Evolutionary conservation across 495 filamentous ascomycete species (phyloP), one percentile per base, ranked within the genome.

Genomic region (Aspergillus funiculosus): DNA sequence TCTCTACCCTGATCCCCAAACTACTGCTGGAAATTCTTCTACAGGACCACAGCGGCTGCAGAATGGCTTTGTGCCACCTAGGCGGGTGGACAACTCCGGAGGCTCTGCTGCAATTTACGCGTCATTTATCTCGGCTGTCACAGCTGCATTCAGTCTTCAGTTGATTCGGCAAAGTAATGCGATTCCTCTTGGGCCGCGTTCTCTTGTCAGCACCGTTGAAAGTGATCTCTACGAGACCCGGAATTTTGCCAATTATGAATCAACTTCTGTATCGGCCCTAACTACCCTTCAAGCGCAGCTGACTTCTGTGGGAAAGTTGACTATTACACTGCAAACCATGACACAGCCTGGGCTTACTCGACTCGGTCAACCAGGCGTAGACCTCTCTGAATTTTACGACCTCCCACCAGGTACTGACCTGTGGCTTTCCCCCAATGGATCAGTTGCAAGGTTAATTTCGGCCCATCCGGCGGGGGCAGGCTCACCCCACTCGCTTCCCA

Each of bases 391-490:
- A 17, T 6, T 57, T 8, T 30, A 48, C 2, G 50, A 53, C 27
- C 39, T 57, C 6, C 52, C 54, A 6, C 52, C 61, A 24, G 67
- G 63, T 3, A 54, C 54, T 1, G 70, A 73, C 48, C 47, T 78
- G n/a, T 76, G 73, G 73, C 61, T 78, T 14, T 68, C 69, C 29
- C 74, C 74, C 3, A 68, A 65, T 32, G 73, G 74, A 15, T 68
- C 68, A 11, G 60, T 75, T 48, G 72, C 72, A 5, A 66, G 66
- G 39, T 56, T 73, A 36, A 60, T 71, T 24, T 52, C 61, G 0
- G 47, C 58, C 1, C 61, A 60, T 28, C 39, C 58, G 14, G 56
- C 55, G 26, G 41, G 48, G 6, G 49, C 51, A 6, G 50, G 30
- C 28, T 43, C 50, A 6, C 19, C 40, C 11, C 40, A 1, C 4